phyloP scores from a whole-genome alignment of 495 filamentous ascomycete species.

The Aspergillus kassunensis region DNA sequence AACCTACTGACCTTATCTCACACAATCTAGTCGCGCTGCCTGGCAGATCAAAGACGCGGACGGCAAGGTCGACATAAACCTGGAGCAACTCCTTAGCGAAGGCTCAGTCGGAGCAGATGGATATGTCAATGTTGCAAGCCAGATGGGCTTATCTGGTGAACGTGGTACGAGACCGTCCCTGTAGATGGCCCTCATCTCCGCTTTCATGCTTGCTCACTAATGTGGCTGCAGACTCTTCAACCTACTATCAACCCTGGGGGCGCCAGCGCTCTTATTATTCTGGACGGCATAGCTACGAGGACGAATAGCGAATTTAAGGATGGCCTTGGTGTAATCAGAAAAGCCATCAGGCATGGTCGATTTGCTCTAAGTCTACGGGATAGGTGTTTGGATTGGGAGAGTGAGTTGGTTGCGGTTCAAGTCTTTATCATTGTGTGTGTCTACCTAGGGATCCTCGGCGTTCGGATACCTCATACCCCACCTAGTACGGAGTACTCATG shows the following conservation, averaged over 20 bases:
- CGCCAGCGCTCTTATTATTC: conserved; percentile 22
- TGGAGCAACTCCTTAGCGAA: conserved; percentile 35
- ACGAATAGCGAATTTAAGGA: neutral
- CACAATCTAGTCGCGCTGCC: conserved; percentile 44
- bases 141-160: conserved; percentile 55
- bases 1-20: neutral
- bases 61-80: conserved; percentile 28
- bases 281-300: conserved; percentile 14
- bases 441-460: neutral
- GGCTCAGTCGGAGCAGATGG: conserved; percentile 49
- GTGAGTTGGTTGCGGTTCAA: neutral
- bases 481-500: conserved; percentile 1
- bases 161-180: conserved; percentile 45
- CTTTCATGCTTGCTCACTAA: conserved; percentile 1
- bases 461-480: conserved; percentile 6
- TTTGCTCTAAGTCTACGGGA: too few relatives aligned
- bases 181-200: conserved; percentile 14
- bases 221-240: conserved; percentile 32
- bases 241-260: conserved; percentile 42
- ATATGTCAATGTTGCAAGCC: conserved; percentile 62
- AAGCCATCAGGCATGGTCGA: neutral
- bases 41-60: conserved; percentile 56
- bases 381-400: neutral
- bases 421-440: neutral
- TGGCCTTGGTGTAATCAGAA: neutral